Conservation (phyloP, 331 rosid genomes). For the Prunus yedoensis region DNA sequence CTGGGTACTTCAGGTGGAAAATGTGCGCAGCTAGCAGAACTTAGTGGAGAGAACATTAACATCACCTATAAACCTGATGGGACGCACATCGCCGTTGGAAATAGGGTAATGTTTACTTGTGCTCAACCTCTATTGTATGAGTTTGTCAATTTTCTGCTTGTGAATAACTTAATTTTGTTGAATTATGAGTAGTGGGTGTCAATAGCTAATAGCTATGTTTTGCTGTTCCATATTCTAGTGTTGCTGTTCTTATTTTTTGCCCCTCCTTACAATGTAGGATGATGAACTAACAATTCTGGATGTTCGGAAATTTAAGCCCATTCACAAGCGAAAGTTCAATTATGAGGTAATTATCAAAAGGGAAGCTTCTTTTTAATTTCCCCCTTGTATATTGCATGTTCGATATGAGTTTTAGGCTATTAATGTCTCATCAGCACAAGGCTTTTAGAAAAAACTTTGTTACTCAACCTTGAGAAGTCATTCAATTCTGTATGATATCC, state of each 20-base stretch:
- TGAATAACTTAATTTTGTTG: background rate
- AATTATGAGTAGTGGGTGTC: background rate
- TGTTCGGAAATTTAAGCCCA: slow-evolving; percentile 91
- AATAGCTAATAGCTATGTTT: background rate
- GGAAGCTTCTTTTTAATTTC: background rate
- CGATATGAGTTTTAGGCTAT: slow-evolving; percentile 4
- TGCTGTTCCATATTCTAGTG: slow-evolving; percentile 1
- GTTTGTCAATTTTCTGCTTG: background rate
- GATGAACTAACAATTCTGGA: slow-evolving; percentile 93
- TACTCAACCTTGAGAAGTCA: background rate
- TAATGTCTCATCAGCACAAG: background rate
- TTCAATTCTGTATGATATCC: background rate
- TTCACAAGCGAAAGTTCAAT: slow-evolving; percentile 90
- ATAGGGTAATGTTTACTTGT: slow-evolving; percentile 60
- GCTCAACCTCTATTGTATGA: slow-evolving; percentile 8
- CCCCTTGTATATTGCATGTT: background rate
- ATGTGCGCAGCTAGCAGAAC: slow-evolving; percentile 88
- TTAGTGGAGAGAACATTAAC: slow-evolving; percentile 92
- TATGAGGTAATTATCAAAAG: slow-evolving; percentile 63
- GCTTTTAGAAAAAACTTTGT: background rate
- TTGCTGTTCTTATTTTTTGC: slow-evolving; percentile 8
- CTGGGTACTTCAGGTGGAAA: slow-evolving; percentile 65
- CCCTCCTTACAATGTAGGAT: slow-evolving; percentile 48
- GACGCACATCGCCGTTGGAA: slow-evolving; percentile 88
- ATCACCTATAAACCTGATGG: slow-evolving; percentile 99